Evolutionary conservation across 345 rosid species (phyloP).

Genomic region (Bretschneidera sinensis): DNA sequence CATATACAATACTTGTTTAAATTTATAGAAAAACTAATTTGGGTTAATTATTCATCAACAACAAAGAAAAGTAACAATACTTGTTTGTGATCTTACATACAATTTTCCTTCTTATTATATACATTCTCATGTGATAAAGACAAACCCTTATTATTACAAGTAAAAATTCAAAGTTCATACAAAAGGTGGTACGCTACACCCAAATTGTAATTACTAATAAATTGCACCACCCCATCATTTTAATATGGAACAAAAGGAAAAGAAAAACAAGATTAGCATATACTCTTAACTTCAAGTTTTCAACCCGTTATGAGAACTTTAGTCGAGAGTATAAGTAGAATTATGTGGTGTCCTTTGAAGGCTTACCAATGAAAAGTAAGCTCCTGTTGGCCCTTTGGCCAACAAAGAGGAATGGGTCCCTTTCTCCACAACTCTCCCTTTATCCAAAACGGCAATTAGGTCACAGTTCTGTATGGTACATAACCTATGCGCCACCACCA

Average conservation of each 20-base stretch:
- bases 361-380: slow-evolving; percentile 54
- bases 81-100: too few relatives aligned
- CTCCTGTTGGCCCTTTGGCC: slow-evolving; percentile 44
- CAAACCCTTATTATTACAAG: too few relatives aligned
- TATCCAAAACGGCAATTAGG: slow-evolving; percentile 47
- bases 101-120: too few relatives aligned
- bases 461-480: slow-evolving; percentile 61
- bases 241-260: slow-evolving; percentile 6
- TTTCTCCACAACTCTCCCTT: slow-evolving; percentile 54
- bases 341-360: slow-evolving; percentile 33
- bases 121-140: neutral
- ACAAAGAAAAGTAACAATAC: too few relatives aligned
- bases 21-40: too few relatives aligned
- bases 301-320: too few relatives aligned
- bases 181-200: too few relatives aligned
- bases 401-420: slow-evolving; percentile 60
- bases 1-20: too few relatives aligned
- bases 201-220: too few relatives aligned
- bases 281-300: neutral
- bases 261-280: slow-evolving; percentile 1
- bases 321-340: neutral
- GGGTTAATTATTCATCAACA: too few relatives aligned
- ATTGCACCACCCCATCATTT: too few relatives aligned
- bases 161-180: too few relatives aligned
- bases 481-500: slow-evolving; percentile 67